These are phyloP conservation scores for Trichosphaerium sp. DNA, from an alignment of 78 protist genomes.

Conservation along the genomic window DNA sequence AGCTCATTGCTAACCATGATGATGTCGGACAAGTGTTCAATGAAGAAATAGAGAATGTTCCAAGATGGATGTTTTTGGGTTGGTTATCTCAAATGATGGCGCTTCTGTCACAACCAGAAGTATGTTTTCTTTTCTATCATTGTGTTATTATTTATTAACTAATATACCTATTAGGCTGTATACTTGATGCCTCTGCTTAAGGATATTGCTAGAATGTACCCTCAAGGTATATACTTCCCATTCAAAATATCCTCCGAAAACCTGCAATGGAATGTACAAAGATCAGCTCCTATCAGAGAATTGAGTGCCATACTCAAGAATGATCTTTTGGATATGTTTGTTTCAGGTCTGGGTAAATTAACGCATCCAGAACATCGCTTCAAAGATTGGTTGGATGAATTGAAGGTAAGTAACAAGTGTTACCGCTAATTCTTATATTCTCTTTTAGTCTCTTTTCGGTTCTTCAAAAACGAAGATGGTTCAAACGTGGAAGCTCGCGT, in stretches of 20 bases:
- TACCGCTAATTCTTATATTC: too few species aligned
- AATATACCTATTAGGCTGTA: too few species aligned
- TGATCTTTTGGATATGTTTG: constrained; percentile 16
- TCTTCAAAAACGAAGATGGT: too few species aligned
- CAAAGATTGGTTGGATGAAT: constrained; percentile 31
- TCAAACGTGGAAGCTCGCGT: too few species aligned
- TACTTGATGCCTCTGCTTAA: too few species aligned
- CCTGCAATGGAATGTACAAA: constrained; percentile 3
- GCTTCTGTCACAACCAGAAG: constrained; percentile 25
- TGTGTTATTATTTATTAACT: too few species aligned
- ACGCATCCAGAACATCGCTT: constrained; percentile 52
- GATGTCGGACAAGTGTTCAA: neutral
- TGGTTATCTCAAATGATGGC: constrained; percentile 62
- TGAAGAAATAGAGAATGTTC: constrained; percentile 1
- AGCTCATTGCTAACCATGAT: neutral
- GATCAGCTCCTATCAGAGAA: neutral
- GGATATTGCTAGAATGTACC: constrained; percentile 44
- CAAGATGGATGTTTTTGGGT: constrained; percentile 53
- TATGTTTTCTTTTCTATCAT: constrained; percentile 4
- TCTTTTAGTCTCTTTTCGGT: too few species aligned
- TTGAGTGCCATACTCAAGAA: too few species aligned
- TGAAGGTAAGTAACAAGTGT: too few species aligned
- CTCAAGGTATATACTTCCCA: constrained; percentile 60
- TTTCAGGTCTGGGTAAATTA: constrained; percentile 5
- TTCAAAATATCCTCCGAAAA: constrained; percentile 25